Percentiles rank a stretch among this genome's conserved stretches.
Evolutionary conservation across 805 yeast genomes (phyloP).

Genomic region (Metschnikowia koreensis): DNA sequence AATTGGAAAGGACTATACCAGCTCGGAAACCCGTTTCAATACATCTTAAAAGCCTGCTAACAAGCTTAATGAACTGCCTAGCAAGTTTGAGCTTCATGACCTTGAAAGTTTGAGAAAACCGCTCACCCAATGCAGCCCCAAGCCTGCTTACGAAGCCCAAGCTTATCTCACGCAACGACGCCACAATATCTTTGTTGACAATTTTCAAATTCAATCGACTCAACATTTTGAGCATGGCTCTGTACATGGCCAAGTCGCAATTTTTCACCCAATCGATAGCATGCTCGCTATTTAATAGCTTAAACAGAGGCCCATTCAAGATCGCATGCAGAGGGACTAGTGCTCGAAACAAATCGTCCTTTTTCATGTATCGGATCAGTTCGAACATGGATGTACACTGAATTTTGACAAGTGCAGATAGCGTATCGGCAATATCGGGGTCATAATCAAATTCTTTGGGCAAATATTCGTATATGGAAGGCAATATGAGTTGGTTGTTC

Average conservation of each 20-base stretch:
- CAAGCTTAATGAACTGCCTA: slow-evolving; percentile 49
- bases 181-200: slow-evolving; percentile 55
- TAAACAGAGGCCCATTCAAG: slow-evolving; percentile 61
- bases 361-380: slow-evolving; percentile 62
- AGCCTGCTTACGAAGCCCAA: slow-evolving; percentile 47
- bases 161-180: slow-evolving; percentile 54
- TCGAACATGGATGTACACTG: slow-evolving; percentile 67
- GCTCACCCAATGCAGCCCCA: slow-evolving; percentile 33
- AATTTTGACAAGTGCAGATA: slow-evolving; percentile 59
- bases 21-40: slow-evolving; percentile 54
- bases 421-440: slow-evolving; percentile 56
- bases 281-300: slow-evolving; percentile 49
- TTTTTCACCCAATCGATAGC: slow-evolving; percentile 60
- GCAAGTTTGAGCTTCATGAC: slow-evolving; percentile 55
- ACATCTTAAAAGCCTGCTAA: slow-evolving; percentile 54
- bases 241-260: slow-evolving; percentile 67
- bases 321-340: slow-evolving; percentile 51
- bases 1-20: slow-evolving; percentile 42
- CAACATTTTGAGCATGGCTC: slow-evolving; percentile 52
- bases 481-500: slow-evolving; percentile 25
- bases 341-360: slow-evolving; percentile 56
- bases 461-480: slow-evolving; percentile 43
- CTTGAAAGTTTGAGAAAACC: slow-evolving; percentile 51
- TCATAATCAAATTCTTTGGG: slow-evolving; percentile 43
- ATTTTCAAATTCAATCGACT: slow-evolving; percentile 56